Base-by-base conservation (phyloP, 768 basidiomycete species). In the Gyrodon lividus region DNA sequence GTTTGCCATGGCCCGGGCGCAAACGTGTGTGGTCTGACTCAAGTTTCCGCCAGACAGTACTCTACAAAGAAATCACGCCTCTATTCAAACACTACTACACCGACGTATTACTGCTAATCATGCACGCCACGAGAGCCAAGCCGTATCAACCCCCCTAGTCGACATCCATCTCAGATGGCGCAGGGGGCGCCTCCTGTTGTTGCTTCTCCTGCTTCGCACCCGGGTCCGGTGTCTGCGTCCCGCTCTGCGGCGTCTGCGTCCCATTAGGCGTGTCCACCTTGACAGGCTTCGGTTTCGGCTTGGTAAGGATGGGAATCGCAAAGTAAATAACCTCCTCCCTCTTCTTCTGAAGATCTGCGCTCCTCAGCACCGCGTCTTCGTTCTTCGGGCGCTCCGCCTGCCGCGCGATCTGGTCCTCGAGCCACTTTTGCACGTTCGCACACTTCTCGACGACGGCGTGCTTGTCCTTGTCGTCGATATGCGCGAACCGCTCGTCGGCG, bases 331-430 rank as follows among this genome's bases (percentile, higher is more conserved):
- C 71, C 70, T 98, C 97, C 56, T 99, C 96, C 62, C 84, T 77
- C 80, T 87, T 91, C 88, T 95, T 94, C 71, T 74, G 67, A 58
- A 97, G 87, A 69, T 98, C 93, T 52, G 76, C 84, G 43, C 76
- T 79, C 52, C 79, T 92, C 69, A 98, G 70, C 53, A 92, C 81
- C 22, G 93, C 87, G 66, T 95, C 87, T 49, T 86, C 83, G 67
- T 90, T 88, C 85, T 97, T 96, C 68, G 87, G 73, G 49, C 86
- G 77, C 78, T 98, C 96, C 7, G 81, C 77, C 78, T 98, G 97
- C 60, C 86, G 76, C 54, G 83, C 86, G 52, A 83, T 82, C 78
- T 89, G 82, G 77, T 99, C 95, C 64, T 97, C 91, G 50, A 99
- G 80, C 97, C 96, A 98, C 73, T 97, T 90, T 72, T 92, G 87